A percentile compares a stretch with the other conserved stretches of the same genome.
phyloP scores from a whole-genome alignment of 345 rosid genomes.

The Linum trigynum region DNA sequence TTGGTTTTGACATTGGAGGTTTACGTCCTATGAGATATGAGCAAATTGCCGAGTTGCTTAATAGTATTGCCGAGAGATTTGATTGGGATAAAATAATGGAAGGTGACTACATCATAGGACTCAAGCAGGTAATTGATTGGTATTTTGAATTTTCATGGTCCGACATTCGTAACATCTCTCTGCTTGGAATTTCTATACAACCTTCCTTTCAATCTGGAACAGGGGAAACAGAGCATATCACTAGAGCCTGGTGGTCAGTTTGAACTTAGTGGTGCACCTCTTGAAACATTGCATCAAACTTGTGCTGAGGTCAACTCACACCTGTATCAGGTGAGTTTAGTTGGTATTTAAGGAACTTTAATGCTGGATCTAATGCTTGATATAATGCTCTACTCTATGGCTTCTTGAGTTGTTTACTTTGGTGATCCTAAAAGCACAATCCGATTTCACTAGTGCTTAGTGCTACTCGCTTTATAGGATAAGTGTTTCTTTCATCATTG shows the following conservation, averaged over 20 bases:
- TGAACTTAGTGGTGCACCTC: conserved; percentile 99
- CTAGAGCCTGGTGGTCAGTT: conserved; percentile 98
- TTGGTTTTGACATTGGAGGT: conserved; percentile 78
- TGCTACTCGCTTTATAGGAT: not conserved
- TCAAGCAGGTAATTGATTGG: conserved; percentile 55
- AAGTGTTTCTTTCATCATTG: not conserved
- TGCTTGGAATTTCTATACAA: not conserved
- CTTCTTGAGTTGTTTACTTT: not conserved
- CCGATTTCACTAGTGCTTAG: not conserved
- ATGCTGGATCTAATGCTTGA: not conserved
- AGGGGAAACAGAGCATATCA: conserved; percentile 98
- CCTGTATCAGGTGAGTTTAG: conserved; percentile 70
- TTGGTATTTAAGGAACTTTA: not conserved
- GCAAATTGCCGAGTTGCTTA: conserved; percentile 82
- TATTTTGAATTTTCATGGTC: too few species aligned
- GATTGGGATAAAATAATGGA: conserved; percentile 97
- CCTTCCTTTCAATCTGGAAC: conserved; percentile 19
- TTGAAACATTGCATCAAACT: conserved; percentile 97
- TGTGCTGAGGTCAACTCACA: conserved; percentile 99
- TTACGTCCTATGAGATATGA: conserved; percentile 84
- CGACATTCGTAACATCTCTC: too few species aligned
- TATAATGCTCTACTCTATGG: not conserved
- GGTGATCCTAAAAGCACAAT: not conserved
- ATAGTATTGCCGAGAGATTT: conserved; percentile 92
- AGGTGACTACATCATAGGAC: conserved; percentile 80